Evolutionary conservation across 2,329 filamentous ascomycete species (phyloP).

Genomic region (Colletotrichum scovillei): DNA sequence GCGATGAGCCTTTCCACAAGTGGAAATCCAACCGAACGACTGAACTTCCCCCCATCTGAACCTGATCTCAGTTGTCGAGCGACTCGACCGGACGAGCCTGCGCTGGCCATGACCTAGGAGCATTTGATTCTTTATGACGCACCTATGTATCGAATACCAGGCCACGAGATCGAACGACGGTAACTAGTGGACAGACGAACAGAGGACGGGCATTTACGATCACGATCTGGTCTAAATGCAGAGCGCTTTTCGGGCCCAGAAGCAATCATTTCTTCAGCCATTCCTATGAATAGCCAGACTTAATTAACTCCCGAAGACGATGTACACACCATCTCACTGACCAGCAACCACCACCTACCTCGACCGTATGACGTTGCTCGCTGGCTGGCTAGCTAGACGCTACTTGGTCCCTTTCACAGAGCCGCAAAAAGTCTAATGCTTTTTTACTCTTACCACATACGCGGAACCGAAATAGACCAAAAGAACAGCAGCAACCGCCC

Average conservation of each 20-base stretch:
- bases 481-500: too few species aligned
- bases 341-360: too few species aligned
- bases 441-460: too few species aligned
- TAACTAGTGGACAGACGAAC: background rate
- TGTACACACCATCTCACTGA: too few species aligned
- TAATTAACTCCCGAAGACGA: too few species aligned
- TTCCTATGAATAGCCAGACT: slow-evolving; percentile 1
- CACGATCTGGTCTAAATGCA: background rate
- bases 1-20: background rate
- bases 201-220: background rate
- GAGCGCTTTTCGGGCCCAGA: background rate
- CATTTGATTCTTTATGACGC: background rate
- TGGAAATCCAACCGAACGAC: slow-evolving; percentile 23
- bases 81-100: slow-evolving; percentile 13
- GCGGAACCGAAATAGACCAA: too few species aligned
- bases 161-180: background rate
- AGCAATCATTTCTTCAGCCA: background rate
- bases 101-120: background rate
- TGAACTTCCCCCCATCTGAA: slow-evolving; percentile 24
- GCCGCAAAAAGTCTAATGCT: too few species aligned
- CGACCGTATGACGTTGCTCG: too few species aligned
- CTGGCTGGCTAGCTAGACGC: too few species aligned
- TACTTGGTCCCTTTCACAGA: too few species aligned
- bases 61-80: slow-evolving; percentile 10
- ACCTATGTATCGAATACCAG: background rate